Conservation (phyloP, 2,329 filamentous ascomycete genomes). For the Epichloe baconii region DNA sequence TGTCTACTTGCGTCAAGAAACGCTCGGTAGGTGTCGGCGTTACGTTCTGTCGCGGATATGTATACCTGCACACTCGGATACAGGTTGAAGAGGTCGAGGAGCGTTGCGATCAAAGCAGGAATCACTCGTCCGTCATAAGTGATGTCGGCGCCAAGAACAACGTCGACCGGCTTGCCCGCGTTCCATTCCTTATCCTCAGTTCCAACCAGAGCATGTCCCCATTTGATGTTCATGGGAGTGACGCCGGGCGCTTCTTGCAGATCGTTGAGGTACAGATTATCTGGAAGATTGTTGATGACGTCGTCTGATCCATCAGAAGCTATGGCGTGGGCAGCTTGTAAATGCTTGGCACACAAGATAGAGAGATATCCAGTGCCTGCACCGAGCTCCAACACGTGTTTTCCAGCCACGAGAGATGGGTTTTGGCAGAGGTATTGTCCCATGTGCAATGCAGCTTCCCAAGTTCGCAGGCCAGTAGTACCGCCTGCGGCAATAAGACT, state of each 20-base stretch:
- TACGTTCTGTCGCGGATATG: constrained; percentile 59
- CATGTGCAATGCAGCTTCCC: constrained; percentile 67
- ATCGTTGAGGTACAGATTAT: constrained; percentile 56
- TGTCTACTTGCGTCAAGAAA: constrained; percentile 48
- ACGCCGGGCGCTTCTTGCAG: constrained; percentile 37
- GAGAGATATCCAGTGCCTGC: constrained; percentile 66
- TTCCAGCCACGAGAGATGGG: constrained; percentile 32
- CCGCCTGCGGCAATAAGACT: constrained; percentile 56
- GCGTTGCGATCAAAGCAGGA: constrained; percentile 49
- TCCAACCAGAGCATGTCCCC: constrained; percentile 48
- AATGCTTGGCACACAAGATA: constrained; percentile 56
- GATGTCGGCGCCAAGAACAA: constrained; percentile 65
- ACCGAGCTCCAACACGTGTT: constrained; percentile 57
- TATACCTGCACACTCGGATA: constrained; percentile 45
- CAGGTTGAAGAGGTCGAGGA: constrained; percentile 46
- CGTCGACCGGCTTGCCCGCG: constrained; percentile 35
- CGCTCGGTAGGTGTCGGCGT: constrained; percentile 51
- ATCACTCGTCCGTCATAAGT: constrained; percentile 59
- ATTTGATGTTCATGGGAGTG: constrained; percentile 43
- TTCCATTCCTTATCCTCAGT: constrained; percentile 43
- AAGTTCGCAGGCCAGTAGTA: constrained; percentile 66
- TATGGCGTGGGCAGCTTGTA: constrained; percentile 45
- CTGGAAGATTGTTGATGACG: constrained; percentile 53
- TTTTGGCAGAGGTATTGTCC: constrained; percentile 51
- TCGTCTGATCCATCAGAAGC: constrained; percentile 65